Percentiles rank a stretch among this genome's conserved stretches.
These are phyloP conservation scores for Cryptosporidium baileyi DNA, from an alignment of 169 alveolate genomes.

Conservation along the genomic window DNA sequence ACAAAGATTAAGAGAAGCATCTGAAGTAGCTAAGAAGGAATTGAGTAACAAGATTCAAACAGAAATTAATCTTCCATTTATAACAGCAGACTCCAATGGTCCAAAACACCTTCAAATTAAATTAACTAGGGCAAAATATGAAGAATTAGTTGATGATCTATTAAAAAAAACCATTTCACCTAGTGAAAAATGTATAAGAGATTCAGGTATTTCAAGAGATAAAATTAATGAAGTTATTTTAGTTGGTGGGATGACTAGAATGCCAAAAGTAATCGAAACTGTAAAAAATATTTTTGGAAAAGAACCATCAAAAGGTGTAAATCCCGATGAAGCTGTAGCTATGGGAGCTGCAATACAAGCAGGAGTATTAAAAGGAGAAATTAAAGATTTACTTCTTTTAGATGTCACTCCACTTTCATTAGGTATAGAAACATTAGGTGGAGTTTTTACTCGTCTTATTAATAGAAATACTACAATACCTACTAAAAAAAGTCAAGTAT, in stretches of 20 bases:
- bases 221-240: constrained; percentile 95
- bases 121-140: constrained; percentile 95
- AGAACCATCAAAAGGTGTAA: constrained; percentile 94
- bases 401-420: constrained; percentile 95
- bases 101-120: constrained; percentile 96
- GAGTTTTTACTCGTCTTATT: constrained; percentile 95
- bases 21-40: constrained; percentile 98
- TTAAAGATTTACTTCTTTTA: constrained; percentile 93
- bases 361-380: constrained; percentile 96
- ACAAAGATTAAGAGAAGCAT: constrained; percentile 96
- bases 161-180: constrained; percentile 94
- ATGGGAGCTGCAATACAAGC: constrained; percentile 99
- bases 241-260: constrained; percentile 99
- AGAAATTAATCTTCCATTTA: constrained; percentile 95
- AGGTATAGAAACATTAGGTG: constrained; percentile 98
- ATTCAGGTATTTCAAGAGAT: constrained; percentile 90
- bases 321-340: constrained; percentile 99
- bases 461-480: constrained; percentile 98
- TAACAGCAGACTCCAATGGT: constrained; percentile 98
- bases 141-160: constrained; percentile 84
- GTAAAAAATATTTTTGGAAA: constrained; percentile 91
- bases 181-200: constrained; percentile 92
- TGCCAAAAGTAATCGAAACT: constrained; percentile 96
- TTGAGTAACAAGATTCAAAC: constrained; percentile 93
- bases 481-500: constrained; percentile 95